Evolutionary conservation across 2,329 filamentous ascomycete genomes (phyloP).

Genomic region (Biscogniauxia mediterranea): DNA sequence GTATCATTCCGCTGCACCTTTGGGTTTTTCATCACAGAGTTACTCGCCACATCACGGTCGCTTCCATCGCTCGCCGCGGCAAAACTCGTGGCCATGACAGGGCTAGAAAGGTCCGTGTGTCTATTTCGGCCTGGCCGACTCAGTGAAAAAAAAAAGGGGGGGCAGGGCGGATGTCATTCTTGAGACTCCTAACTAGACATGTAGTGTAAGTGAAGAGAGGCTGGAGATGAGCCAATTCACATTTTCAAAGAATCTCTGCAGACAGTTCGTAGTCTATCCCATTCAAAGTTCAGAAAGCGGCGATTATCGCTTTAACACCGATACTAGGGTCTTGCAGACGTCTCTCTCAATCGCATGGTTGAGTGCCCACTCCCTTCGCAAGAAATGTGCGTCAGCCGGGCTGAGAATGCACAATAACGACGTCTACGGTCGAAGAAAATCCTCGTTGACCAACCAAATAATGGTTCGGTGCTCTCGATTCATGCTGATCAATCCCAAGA

Average conservation of each 20-base stretch:
- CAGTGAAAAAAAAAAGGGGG: no score
- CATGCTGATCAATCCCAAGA: not conserved
- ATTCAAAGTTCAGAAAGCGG: not conserved
- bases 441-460: not conserved
- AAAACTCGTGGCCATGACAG: not conserved
- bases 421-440: not conserved
- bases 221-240: not conserved
- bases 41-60: not conserved
- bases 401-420: not conserved
- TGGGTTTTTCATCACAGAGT: not conserved
- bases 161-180: not conserved
- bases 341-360: not conserved
- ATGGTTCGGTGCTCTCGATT: not conserved
- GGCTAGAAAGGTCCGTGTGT: not conserved
- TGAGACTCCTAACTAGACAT: not conserved
- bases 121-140: not conserved
- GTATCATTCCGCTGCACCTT: not conserved
- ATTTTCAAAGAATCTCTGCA: not conserved
- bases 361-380: not conserved
- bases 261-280: not conserved
- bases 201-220: not conserved
- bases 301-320: not conserved
- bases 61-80: not conserved
- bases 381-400: not conserved
- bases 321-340: not conserved